Evolutionary conservation across 257 asterid genomes (phyloP), one percentile per base, ranked within the genome.

Genomic region (Solanum sejunctum): DNA sequence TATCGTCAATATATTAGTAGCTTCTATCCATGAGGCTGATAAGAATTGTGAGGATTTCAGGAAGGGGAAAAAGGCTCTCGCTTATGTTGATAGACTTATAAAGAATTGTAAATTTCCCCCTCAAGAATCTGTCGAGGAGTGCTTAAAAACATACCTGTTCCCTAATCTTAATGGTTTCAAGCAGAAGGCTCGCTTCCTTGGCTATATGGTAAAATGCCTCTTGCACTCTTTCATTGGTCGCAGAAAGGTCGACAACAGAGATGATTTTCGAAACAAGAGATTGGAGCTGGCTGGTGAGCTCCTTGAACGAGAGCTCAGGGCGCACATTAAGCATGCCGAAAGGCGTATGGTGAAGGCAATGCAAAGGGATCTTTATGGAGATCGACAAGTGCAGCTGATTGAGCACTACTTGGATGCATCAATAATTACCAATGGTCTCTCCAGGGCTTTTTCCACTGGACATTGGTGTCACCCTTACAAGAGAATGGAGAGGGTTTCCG

Each of bases 371-470:
- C 96, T 96, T 18, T 87, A 94, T 84, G 93, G 88, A 80, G 95
- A 91, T 80, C 87, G 95, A 41, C 93, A 90, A 23, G 66, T 95
- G 86, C 96, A 86, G 43, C 54, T 87, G 5, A 85, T 95, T 71
- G 97, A 90, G 61, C 93, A 88, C 36, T 96, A 96, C 87, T 75
- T 91, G 80, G 80, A 72, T 72, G 80, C 80, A 43, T 92, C 99
- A 3, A 92, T 96, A 80, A 88, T 96, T 60, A 91, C 98, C 7
- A 95, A 95, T 82, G 99, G 98, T 85, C 97, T 95, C 78, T 93
- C 95, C n/a, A 95, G 98, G 89, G 99, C 98, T 3, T 96, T 96
- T 75, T 93, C 98, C 21, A 92, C 98, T 67, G 98, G 98, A 43
- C 97, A 91, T 78, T 96, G 99, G 99, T 90, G 89, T 26, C 99